These are phyloP conservation scores for Amoeboaphelidium protococcarum DNA, from an alignment of 371 early-diverging fungal species.

Conservation along the genomic window DNA sequence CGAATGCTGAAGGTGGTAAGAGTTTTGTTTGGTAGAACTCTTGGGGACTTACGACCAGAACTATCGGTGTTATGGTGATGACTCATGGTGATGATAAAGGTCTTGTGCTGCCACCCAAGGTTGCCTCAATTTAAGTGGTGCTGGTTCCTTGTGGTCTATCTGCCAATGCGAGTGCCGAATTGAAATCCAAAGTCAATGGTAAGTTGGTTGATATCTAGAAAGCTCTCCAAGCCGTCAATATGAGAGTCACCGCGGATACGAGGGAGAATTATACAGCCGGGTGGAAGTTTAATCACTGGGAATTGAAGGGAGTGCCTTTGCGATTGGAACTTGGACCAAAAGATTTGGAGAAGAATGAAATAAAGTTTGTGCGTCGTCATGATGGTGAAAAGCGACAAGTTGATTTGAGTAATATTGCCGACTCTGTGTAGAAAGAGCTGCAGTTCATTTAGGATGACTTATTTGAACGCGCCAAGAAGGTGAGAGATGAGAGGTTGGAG, in stretches of 20 bases:
- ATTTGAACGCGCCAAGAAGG: slow-evolving; percentile 61
- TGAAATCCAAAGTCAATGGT: slow-evolving; percentile 29
- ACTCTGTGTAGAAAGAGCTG: slow-evolving; percentile 31
- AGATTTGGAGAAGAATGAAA: slow-evolving; percentile 64
- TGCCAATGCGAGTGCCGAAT: slow-evolving; percentile 46
- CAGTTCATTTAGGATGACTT: slow-evolving; percentile 74
- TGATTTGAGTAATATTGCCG: slow-evolving; percentile 28
- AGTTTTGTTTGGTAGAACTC: slow-evolving; percentile 95
- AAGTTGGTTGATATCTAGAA: slow-evolving; percentile 36
- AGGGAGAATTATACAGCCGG: slow-evolving; percentile 86
- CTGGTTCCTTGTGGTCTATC: slow-evolving; percentile 92
- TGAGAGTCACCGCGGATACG: slow-evolving; percentile 70
- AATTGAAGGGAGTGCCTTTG: slow-evolving; percentile 90
- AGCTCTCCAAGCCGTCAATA: slow-evolving; percentile 43
- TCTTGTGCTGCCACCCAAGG: slow-evolving; percentile 91
- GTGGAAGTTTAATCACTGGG: slow-evolving; percentile 99
- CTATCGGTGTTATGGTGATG: slow-evolving; percentile 99
- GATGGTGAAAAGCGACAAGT: slow-evolving; percentile 39
- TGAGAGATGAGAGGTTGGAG: slow-evolving; percentile 45
- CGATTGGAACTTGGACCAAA: slow-evolving; percentile 95
- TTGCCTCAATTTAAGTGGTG: slow-evolving; percentile 75
- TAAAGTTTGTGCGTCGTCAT: slow-evolving; percentile 66
- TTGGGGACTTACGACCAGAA: slow-evolving; percentile 98
- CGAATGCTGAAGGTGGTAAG: slow-evolving; percentile 29
- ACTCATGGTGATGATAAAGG: slow-evolving; percentile 97